Base-by-base conservation (phyloP, 805 yeast genomes). In the Candida loeiensis region DNA sequence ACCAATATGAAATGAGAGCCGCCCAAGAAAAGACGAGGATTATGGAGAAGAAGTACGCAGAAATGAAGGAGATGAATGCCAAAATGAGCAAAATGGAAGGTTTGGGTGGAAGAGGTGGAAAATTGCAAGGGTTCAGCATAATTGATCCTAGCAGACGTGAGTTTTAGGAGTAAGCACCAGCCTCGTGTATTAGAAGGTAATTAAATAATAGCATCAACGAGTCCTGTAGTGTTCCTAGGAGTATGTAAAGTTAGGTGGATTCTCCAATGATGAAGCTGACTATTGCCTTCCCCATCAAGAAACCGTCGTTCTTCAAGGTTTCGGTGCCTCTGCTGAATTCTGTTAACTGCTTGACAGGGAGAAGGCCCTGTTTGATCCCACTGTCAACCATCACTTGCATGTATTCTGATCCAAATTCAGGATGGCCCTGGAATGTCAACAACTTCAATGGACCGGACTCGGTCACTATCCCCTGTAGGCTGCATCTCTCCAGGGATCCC, bases 391-490 rank as follows among this genome's bases (percentile, higher is more conserved):
- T 44, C 16, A 48, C 59, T 18, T 57, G 37, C 1, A 63, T 51
- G 20, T 53, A 54, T 3, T 59, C 68, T 0, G 64, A 63, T 18
- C 63, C 54, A 53, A 85, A 89, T 56, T 89, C 96, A 0, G 96
- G 96, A 53, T 89, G 97, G 0, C 96, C 96, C 59, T 89, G 97
- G 49, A 88, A 75, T 0, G 93, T 77, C 16, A 89, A 59, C 6
- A 84, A 39, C 32, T 71, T 67, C 16, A 67, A 54, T 0, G 71
- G 68, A 29, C 75, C 73, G 40, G 74, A 40, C 12, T 51, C 56
- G 2, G 71, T 58, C 12, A 64, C 74, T 20, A 85, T 62, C 0
- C 95, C 95, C 61, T 89, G 96, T 25, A 76, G 63, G 1, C 61
- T 51, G 46, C 95, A 83, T 29, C 59, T 67, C 0, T 66, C 58